Percentiles rank a stretch among this genome's conserved stretches.
phyloP scores from a whole-genome alignment of 164 flowering plant species.

The Protea cynaroides region DNA sequence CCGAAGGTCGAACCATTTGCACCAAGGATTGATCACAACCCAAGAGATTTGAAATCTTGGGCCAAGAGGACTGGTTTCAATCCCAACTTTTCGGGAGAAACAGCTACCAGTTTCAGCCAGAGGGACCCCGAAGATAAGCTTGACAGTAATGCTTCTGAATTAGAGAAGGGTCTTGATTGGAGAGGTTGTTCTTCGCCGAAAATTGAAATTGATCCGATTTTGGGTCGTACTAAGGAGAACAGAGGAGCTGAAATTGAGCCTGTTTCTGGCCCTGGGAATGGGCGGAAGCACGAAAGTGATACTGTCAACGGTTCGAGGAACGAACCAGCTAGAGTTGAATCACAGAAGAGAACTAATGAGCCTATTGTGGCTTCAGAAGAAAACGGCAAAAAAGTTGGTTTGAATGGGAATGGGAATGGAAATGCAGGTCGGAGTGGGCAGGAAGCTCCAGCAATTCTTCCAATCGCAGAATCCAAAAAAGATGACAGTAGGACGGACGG shows the following conservation, averaged over 20 bases:
- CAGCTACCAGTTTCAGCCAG: constrained; percentile 23
- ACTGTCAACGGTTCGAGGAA: constrained; percentile 22
- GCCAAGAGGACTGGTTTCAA: constrained; percentile 89
- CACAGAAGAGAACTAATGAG: constrained; percentile 28
- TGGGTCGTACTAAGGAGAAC: constrained; percentile 43
- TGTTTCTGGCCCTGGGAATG: constrained; percentile 19
- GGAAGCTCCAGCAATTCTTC: constrained; percentile 18
- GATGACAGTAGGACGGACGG: constrained; percentile 27
- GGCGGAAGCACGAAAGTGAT: constrained; percentile 20
- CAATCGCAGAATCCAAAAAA: constrained; percentile 29
- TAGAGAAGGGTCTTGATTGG: constrained; percentile 40
- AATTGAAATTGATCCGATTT: constrained; percentile 72
- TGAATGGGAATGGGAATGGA: constrained; percentile 19
- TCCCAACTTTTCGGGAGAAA: constrained; percentile 59
- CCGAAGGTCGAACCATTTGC: constrained; percentile 62
- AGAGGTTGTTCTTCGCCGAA: constrained; percentile 51
- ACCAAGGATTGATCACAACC: constrained; percentile 57
- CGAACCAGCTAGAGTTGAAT: constrained; percentile 28
- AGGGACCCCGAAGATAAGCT: constrained; percentile 17
- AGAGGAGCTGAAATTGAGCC: constrained; percentile 50
- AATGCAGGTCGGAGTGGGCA: constrained; percentile 16
- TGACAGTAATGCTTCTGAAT: constrained; percentile 31
- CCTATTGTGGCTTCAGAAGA: constrained; percentile 21
- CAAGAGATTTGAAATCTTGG: constrained; percentile 84
- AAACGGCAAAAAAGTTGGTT: constrained; percentile 24